Conservation (phyloP, 2,329 filamentous ascomycete species). For the Fusarium brachygibbosum region DNA sequence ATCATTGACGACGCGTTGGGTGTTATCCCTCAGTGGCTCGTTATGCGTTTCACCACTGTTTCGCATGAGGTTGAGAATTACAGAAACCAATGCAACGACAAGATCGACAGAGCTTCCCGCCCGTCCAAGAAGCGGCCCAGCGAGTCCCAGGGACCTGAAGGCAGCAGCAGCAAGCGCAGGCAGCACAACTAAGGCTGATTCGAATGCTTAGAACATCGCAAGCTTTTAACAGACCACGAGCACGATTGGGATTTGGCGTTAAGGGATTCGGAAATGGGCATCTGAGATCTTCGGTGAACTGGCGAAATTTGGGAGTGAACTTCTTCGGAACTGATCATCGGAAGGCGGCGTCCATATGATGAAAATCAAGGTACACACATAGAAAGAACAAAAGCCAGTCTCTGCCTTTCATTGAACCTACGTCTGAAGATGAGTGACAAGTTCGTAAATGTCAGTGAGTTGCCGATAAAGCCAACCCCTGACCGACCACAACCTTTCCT, state of each 20-base stretch:
- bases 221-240: fast-evolving
- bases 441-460: background rate
- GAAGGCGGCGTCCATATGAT: background rate
- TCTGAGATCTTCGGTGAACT: background rate
- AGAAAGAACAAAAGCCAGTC: background rate
- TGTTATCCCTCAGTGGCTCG: background rate
- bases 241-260: background rate
- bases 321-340: background rate
- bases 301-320: fast-evolving
- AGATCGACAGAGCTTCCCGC: fast-evolving
- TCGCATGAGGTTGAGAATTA: background rate
- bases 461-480: too few relatives aligned
- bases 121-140: background rate
- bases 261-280: too few relatives aligned
- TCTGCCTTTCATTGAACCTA: fast-evolving
- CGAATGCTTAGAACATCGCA: too few relatives aligned
- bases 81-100: background rate
- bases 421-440: background rate
- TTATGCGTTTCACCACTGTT: background rate
- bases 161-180: background rate
- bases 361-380: too few relatives aligned
- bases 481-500: fast-evolving
- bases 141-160: background rate
- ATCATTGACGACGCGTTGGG: fast-evolving
- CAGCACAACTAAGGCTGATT: background rate